Base-by-base conservation (phyloP, 139 green algal genomes). In the Coelastrella sp. region DNA sequence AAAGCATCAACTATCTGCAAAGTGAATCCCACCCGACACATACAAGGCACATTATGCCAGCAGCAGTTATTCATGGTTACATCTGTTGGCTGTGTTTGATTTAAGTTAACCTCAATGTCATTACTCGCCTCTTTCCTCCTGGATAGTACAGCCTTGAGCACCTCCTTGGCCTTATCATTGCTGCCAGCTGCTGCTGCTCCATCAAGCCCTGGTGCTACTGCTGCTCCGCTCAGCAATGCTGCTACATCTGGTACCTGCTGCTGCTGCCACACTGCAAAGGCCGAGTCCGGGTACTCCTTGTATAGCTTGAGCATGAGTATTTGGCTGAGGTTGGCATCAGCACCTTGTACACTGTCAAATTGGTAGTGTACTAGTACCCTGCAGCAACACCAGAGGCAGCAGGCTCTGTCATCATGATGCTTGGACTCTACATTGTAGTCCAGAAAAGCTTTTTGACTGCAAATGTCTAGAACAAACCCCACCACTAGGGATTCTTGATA, bases 381-480 rank as follows among this genome's bases (percentile, higher is more conserved):
- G 81, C 81, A 85, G 60, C 11, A 74, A n/a, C 59, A 59, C 5
- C 80, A 86, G 96, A 94, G 68, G 95, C 5, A 58, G 22, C 61
- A 71, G 95, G 73, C 94, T 73, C 94, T 47, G 32, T 1, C 32
- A 47, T 47, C 1, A 47, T 47, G 32, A 47, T 47, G 32, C 32
- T 47, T 47, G 32, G 32, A 47, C 32, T 47, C 32, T 47, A 47
- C 32, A 47, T 47, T 47, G 32, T 47, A 47, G 32, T 47, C 32
- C 94, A 96, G 81, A 95, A 94, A 89, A 95, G 94, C 74, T 95
- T 93, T 92, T 96, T 96, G 80, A 96, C 92, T 71, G 93, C 94
- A 94, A 96, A 96, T 89, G 89, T 92, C 66, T 92, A 92, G 94
- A 96, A 95, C 90, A 96, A 94, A 91, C 88, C 89, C 76, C 94